Base-by-base conservation (phyloP, 2,329 filamentous ascomycete species). In the Stylonectria norvegica region DNA sequence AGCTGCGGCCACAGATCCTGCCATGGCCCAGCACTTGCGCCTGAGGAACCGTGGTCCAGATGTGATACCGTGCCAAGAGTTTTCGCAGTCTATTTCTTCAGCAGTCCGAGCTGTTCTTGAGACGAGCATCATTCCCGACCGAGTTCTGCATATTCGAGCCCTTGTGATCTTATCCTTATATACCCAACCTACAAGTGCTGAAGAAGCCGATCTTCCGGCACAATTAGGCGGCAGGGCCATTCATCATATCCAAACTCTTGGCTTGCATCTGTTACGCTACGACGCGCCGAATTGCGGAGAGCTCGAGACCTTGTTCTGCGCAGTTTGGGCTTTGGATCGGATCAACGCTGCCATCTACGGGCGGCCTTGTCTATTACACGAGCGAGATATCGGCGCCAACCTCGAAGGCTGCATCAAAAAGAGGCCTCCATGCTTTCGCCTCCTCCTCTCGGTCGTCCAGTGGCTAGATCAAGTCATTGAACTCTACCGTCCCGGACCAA, bases 331-430 rank as follows among this genome's bases (percentile, higher is more conserved):
- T 0, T 56, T 83, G 2, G 80, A 84, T 52, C 68, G 76, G 11
- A 67, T 83, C 30, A 77, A 77, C 34, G 71, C 76, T 1, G 74
- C 78, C 0, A 69, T 79, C n/a, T 76, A 81, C 42, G 79, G 78
- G 5, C 67, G 79, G 1, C 76, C 80, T 0, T 72, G 76, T 32
- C 57, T 81, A 17, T 73, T 84, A 41, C 78, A 83, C 47, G 77
- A 81, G 48, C 63, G 75, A 34, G 80, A 84, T 47, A 68, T 80
- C 19, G 74, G 76, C 5, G 72, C 72, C 37, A 68, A 76, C 42
- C 46, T 80, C 0, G 70, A 75, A 0, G 65, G 67, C 1, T 75
- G 72, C 37, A 72, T 80, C 34, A 62, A 64, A 16, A 66, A 66
- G 32, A 74, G 79, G 32, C 63, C 69, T 4, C 73, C 76, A 0